phyloP scores from a whole-genome alignment of 345 rosid species.

The Brassica rapa region DNA sequence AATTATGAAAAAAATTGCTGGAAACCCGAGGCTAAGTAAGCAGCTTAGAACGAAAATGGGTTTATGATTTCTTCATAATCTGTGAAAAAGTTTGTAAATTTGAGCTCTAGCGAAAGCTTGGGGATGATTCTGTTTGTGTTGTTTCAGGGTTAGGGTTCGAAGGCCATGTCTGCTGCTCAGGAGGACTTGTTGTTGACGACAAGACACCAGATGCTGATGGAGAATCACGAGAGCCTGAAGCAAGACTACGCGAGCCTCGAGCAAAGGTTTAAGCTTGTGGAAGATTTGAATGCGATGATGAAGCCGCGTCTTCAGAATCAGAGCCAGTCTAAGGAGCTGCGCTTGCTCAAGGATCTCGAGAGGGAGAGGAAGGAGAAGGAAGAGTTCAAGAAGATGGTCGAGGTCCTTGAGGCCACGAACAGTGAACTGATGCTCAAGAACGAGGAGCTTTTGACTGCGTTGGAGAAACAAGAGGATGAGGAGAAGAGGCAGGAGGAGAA shows the following conservation, averaged over 20 bases:
- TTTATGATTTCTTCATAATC: slow-evolving; percentile 2
- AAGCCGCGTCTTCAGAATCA: not conserved
- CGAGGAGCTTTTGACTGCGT: slow-evolving; percentile 2
- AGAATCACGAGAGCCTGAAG: slow-evolving; percentile 19
- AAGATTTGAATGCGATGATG: not conserved
- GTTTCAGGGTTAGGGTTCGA: slow-evolving; percentile 18
- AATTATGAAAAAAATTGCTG: not conserved
- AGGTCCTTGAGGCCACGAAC: not conserved
- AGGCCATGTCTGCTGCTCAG: slow-evolving; percentile 13
- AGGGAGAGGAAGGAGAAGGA: slow-evolving; percentile 20
- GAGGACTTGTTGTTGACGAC: not conserved
- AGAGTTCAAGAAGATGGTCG: not conserved
- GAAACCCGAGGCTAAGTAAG: not conserved
- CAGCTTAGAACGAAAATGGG: not conserved
- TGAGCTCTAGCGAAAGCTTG: slow-evolving; percentile 1
- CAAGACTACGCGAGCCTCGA: slow-evolving; percentile 8
- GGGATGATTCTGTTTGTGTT: not conserved
- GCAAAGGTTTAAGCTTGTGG: not conserved
- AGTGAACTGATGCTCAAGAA: not conserved
- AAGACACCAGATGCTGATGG: slow-evolving; percentile 16
- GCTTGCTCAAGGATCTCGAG: slow-evolving; percentile 25
- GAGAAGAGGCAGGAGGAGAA: not conserved
- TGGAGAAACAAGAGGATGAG: not conserved
- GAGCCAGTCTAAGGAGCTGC: not conserved
- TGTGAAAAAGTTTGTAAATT: slow-evolving; percentile 4